These are phyloP conservation scores for Silene conica DNA, from an alignment of 148 eudicot species.

Conservation along the genomic window DNA sequence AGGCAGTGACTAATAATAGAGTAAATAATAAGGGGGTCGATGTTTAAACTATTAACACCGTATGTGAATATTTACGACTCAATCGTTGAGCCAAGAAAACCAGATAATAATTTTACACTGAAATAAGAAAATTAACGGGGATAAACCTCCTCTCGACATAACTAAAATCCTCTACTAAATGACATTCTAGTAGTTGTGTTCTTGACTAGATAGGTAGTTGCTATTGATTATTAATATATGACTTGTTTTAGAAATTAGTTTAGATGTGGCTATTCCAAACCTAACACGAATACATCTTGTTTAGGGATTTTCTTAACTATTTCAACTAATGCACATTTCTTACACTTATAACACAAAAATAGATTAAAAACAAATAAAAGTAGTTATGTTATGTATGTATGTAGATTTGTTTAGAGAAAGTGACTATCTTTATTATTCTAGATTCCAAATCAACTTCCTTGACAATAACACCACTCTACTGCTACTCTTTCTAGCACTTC, in stretches of 20 bases:
- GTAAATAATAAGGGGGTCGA: no score
- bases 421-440: constrained; percentile 3
- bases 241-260: constrained; percentile 9
- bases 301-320: not conserved
- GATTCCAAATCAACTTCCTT: not conserved
- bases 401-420: constrained; percentile 2
- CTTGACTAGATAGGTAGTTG: not conserved
- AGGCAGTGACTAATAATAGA: no score
- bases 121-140: no score
- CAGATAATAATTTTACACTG: no score
- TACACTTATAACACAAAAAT: not conserved
- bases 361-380: constrained; percentile 6
- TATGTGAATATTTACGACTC: no score
- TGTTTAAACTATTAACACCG: no score
- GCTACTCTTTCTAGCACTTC: not conserved
- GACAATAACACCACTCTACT: constrained; percentile 4
- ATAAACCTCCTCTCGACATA: no score
- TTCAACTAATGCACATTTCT: not conserved
- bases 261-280: constrained; percentile 1
- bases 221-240: not conserved
- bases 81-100: no score
- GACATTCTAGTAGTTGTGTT: no score
- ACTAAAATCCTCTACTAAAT: no score
- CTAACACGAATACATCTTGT: not conserved
- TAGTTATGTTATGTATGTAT: not conserved